A percentile compares a stretch with the other conserved stretches of the same genome.
Evolutionary conservation across 192 early-diverging fungal species (phyloP).

Genomic region (Coemansia sp.): DNA sequence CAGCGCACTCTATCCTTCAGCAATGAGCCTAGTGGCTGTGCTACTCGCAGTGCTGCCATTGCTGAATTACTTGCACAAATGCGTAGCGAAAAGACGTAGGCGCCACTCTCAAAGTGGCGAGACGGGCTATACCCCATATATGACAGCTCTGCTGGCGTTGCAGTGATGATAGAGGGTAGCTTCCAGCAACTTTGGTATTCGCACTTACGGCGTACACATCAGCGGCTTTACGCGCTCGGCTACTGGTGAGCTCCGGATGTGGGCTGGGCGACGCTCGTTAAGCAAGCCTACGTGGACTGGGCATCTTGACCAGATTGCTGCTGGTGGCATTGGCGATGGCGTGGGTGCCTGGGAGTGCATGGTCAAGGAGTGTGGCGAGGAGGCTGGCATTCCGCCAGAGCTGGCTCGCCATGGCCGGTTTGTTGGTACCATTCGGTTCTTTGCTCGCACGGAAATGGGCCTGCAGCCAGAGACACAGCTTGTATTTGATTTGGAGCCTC

Average conservation of each 20-base stretch:
- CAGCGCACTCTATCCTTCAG: conserved; percentile 8
- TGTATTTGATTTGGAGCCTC: conserved; percentile 81
- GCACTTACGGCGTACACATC: conserved; percentile 86
- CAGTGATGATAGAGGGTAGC: conserved; percentile 79
- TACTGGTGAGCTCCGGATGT: conserved; percentile 65
- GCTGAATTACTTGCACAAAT: conserved; percentile 16
- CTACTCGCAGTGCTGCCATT: conserved; percentile 14
- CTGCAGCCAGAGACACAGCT: conserved; percentile 83
- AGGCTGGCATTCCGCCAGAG: conserved; percentile 66
- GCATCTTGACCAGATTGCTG: conserved; percentile 71
- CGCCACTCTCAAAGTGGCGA: conserved; percentile 66
- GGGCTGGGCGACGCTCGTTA: conserved; percentile 76
- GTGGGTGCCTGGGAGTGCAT: conserved; percentile 59
- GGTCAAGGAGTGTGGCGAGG: conserved; percentile 88
- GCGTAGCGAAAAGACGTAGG: conserved; percentile 12
- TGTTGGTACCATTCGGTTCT: conserved; percentile 72
- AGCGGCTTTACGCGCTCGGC: conserved; percentile 65
- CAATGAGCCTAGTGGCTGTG: neutral
- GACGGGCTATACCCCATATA: conserved; percentile 83
- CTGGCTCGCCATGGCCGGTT: conserved; percentile 56
- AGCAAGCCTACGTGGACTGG: conserved; percentile 89
- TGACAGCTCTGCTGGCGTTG: conserved; percentile 22
- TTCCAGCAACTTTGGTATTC: conserved; percentile 74
- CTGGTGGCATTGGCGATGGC: conserved; percentile 71
- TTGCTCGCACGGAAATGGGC: conserved; percentile 58